A percentile compares a stretch with the other conserved stretches of the same genome.
Evolutionary conservation across 352 stramenopile genomes (phyloP).

Genomic region (Ophiocytium majus): DNA sequence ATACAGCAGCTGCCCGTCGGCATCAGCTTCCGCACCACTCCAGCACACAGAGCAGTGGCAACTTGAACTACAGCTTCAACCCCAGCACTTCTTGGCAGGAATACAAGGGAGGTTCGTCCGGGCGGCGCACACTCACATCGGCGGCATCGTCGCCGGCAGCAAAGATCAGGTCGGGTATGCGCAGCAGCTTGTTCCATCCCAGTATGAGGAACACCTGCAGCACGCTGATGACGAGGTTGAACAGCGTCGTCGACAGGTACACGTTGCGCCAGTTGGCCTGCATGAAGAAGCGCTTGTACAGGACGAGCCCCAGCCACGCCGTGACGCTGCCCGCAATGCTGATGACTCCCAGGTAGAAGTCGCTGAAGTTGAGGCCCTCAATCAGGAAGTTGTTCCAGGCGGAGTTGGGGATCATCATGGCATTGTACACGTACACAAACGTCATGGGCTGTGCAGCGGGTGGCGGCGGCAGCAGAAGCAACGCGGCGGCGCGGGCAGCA

Average conservation of each 20-base stretch:
- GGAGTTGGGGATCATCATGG: constrained; percentile 62
- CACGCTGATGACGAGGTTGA: constrained; percentile 50
- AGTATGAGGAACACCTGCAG: constrained; percentile 62
- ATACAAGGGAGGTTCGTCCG: too few species aligned
- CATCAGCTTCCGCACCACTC: too few species aligned
- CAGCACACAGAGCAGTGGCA: too few species aligned
- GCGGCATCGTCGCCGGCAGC: constrained; percentile 60
- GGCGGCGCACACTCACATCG: too few species aligned
- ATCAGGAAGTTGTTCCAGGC: constrained; percentile 66
- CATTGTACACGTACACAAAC: constrained; percentile 59
- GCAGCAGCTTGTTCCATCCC: constrained; percentile 45
- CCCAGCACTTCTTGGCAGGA: too few species aligned
- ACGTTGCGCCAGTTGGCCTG: constrained; percentile 61
- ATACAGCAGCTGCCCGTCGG: too few species aligned
- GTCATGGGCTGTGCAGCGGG: constrained; percentile 61
- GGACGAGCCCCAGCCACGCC: constrained; percentile 59
- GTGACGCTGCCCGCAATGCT: constrained; percentile 40
- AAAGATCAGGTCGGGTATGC: constrained; percentile 58
- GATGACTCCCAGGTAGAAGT: constrained; percentile 60
- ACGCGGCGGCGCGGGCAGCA: too few species aligned
- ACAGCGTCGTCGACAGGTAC: constrained; percentile 60
- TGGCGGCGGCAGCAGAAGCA: too few species aligned
- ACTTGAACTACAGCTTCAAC: too few species aligned
- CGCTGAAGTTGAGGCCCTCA: constrained; percentile 60
- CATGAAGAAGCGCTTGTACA: constrained; percentile 64